Base-by-base conservation (phyloP, 2,329 filamentous ascomycete species). In the Fonsecaea pugnacius region DNA sequence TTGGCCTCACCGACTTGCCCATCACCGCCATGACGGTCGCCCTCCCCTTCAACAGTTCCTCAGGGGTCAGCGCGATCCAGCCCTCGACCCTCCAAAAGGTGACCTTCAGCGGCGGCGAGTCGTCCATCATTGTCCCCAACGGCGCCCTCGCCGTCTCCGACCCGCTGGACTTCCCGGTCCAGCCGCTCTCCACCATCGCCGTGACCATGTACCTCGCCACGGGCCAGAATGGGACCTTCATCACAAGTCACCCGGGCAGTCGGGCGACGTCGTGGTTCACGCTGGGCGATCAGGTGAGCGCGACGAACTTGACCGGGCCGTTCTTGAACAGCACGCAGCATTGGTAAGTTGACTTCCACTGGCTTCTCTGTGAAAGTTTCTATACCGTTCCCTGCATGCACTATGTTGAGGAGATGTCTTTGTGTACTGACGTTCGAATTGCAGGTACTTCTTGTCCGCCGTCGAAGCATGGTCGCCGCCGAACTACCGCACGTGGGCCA, bases 201-300 rank as follows among this genome's bases (percentile, higher is more conserved):
- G 78, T 90, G 1, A 85, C 80, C 9, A 76, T 89, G 16, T 90
- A 88, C 72, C 79, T 85, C 1, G 78, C 80, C 32, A 66, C 75
- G 1, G 88, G 87, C 0, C 87, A 89, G 71, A 73, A 77, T 1
- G 82, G 83, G 0, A 83, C 79, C 61, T 79, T 76, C 32, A 86
- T 90, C 60, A 90, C 87, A 0, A 83, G 82, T 0, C 88, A 90
- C 64, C 87, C 88, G 0, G 87, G 87, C 4, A 88, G 85, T 69
- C 80, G 87, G 5, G 88, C 87, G 0, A 87, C 83, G 0, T 85
- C 82, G 9, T 89, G 82, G 80, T 83, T 87, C 74, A 79, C 82
- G 43, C 74, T 77, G 9, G 88, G 88, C 1, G 85, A 90, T 70
- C 78, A 81, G n/a, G 80, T 85, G 0, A 75, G 76, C 6, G 79